Evolutionary conservation across 73 alveolate genomes (phyloP).

Genomic region (Paramecium caudatum): DNA sequence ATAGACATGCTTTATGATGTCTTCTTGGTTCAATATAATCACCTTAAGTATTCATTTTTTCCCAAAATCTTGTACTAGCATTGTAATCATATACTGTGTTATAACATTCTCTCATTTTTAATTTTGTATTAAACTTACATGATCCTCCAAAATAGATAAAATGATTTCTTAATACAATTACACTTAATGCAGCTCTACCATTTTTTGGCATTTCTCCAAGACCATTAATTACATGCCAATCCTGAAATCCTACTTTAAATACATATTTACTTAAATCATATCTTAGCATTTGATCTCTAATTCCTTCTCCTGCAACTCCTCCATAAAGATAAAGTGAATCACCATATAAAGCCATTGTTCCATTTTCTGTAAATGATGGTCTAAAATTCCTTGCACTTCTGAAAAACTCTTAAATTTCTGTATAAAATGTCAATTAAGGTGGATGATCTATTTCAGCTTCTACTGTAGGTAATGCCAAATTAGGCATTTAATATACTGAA

Average conservation of each 20-base stretch:
- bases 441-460: conserved; percentile 45
- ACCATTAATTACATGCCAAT: conserved; percentile 3
- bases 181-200: conserved; percentile 46
- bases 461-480: neutral
- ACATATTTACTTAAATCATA: conserved; percentile 36
- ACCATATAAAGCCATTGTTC: neutral
- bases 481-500: conserved; percentile 19
- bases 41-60: conserved; percentile 43
- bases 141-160: conserved; percentile 51
- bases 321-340: conserved; percentile 63
- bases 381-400: neutral
- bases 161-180: neutral
- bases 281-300: conserved; percentile 8
- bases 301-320: conserved; percentile 59
- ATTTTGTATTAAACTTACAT: conserved; percentile 17
- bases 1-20: conserved; percentile 55
- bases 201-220: conserved; percentile 47
- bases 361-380: conserved; percentile 55
- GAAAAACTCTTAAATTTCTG: neutral
- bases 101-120: conserved; percentile 53
- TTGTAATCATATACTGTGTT: conserved; percentile 44
- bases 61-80: neutral
- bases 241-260: neutral
- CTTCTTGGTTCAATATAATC: conserved; percentile 65
- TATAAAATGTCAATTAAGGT: conserved; percentile 22